Evolutionary conservation across 192 early-diverging fungal genomes (phyloP), one percentile per base, ranked within the genome.

Genomic region (Coemansia sp.): DNA sequence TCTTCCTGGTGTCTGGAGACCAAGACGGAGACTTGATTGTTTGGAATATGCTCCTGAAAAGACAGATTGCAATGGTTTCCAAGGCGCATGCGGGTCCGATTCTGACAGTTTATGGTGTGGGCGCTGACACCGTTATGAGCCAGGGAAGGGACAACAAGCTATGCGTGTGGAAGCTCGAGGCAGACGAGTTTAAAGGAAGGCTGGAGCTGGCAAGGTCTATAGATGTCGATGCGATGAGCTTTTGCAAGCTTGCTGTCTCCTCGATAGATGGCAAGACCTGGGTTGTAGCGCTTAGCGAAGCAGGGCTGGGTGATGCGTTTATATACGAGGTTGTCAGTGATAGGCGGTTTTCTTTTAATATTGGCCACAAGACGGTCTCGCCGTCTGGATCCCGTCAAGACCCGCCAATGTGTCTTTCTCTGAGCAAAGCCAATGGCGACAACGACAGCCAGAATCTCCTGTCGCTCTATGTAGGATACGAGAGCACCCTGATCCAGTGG

Each of bases 91-190:
- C 63, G 13, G 69, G 48, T 14, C 58, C 81, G 12, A 59, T 83
- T 17, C 38, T 83, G 20, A 53, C 71, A 2, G 68, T 71, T 9
- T 54, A 65, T 22, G 74, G 73, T 17, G 42, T 72, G 2, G 60
- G 63, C 17, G 49, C 48, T 16, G 53, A 60, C 57, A 79, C 72
- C 0, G 46, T 79, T 16, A 12, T 83, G 11, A 83, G 72, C 22
- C 81, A 83, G 61, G 81, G 81, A 10, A 69, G 81, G 20, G 81
- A 83, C 73, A 78, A 78, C 76, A 70, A 61, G 54, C 69, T 83
- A 20, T 49, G 59, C 20, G 45, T 78, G 11, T 83, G 81, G 81
- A 46, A 22, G 42, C 65, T 83, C 14, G 44, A 45, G 3, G 68
- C 76, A 0, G 46, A 60, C 44, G 76, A 75, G 56, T 75, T 83